phyloP scores from a whole-genome alignment of 192 early-diverging fungal genomes.

The Radiomyces spectabilis region DNA sequence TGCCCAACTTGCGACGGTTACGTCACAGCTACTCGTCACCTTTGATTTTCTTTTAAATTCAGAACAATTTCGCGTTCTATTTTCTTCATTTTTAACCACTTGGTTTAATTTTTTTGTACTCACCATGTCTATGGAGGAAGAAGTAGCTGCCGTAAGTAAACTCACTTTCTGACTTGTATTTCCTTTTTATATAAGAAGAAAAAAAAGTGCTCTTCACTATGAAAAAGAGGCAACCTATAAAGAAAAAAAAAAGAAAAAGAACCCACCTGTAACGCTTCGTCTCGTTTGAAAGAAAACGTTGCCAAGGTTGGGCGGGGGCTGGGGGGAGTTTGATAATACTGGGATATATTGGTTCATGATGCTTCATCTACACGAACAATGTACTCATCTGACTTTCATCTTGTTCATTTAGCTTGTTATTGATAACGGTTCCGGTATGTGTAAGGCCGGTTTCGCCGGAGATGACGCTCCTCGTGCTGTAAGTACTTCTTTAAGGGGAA shows the following conservation, averaged over 20 bases:
- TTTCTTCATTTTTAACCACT: too few species aligned
- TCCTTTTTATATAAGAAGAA: background rate
- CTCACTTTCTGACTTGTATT: too few species aligned
- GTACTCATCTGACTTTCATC: background rate
- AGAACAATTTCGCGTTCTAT: too few species aligned
- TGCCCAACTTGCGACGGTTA: too few species aligned
- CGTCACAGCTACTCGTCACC: too few species aligned
- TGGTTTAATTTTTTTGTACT: too few species aligned
- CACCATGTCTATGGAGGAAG: slow-evolving; percentile 79
- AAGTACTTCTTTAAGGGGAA: slow-evolving; percentile 6
- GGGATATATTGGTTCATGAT: background rate
- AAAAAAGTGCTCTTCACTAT: background rate
- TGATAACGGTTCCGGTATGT: slow-evolving; percentile 93
- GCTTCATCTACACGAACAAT: background rate
- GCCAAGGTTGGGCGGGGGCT: background rate
- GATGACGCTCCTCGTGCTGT: slow-evolving; percentile 88
- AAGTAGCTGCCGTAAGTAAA: slow-evolving; percentile 80
- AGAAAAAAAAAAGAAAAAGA: background rate
- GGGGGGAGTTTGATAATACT: background rate
- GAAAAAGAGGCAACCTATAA: too few species aligned
- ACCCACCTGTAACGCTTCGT: too few species aligned
- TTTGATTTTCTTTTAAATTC: too few species aligned
- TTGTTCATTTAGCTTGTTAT: slow-evolving; percentile 54
- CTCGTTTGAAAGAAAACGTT: background rate
- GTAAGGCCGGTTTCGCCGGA: slow-evolving; percentile 91